Evolutionary conservation across 306 rosid genomes (phyloP).

Genomic region (Rosa lucieae): DNA sequence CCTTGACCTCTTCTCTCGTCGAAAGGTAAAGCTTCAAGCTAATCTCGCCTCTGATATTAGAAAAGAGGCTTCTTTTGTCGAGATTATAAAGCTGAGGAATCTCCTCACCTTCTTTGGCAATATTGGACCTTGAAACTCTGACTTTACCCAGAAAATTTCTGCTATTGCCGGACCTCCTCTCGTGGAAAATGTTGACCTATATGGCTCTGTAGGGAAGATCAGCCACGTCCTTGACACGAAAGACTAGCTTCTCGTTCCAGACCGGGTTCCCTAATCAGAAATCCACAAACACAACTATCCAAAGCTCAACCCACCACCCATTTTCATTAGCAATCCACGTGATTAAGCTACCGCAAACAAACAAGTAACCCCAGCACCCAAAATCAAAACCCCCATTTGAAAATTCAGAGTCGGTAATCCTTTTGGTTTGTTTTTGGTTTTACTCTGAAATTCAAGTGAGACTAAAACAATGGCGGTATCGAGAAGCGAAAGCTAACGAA

Average conservation of each 20-base stretch:
- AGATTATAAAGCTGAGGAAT: slow-evolving; percentile 40
- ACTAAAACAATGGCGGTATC: neutral
- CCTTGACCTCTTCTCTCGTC: slow-evolving; percentile 27
- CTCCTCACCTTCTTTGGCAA: slow-evolving; percentile 49
- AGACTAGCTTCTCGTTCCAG: slow-evolving; percentile 65
- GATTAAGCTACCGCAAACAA: neutral
- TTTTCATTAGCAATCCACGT: neutral
- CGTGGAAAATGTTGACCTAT: slow-evolving; percentile 35
- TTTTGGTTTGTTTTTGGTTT: neutral
- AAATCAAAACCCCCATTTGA: neutral
- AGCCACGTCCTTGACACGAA: slow-evolving; percentile 37
- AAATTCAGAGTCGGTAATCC: neutral
- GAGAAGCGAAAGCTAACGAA: neutral
- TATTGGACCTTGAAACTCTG: slow-evolving; percentile 51
- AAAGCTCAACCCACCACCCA: neutral
- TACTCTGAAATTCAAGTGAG: neutral
- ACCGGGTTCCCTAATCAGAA: slow-evolving; percentile 38
- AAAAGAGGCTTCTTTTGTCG: slow-evolving; percentile 58
- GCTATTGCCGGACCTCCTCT: slow-evolving; percentile 33
- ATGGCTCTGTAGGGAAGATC: slow-evolving; percentile 61
- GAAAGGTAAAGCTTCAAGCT: slow-evolving; percentile 54
- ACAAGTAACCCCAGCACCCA: neutral
- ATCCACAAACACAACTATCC: neutral
- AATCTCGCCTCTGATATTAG: slow-evolving; percentile 60
- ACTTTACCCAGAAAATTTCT: slow-evolving; percentile 60